Evolutionary conservation across 208 protist genomes (phyloP).

Genomic region (Pavlovales sp.): DNA sequence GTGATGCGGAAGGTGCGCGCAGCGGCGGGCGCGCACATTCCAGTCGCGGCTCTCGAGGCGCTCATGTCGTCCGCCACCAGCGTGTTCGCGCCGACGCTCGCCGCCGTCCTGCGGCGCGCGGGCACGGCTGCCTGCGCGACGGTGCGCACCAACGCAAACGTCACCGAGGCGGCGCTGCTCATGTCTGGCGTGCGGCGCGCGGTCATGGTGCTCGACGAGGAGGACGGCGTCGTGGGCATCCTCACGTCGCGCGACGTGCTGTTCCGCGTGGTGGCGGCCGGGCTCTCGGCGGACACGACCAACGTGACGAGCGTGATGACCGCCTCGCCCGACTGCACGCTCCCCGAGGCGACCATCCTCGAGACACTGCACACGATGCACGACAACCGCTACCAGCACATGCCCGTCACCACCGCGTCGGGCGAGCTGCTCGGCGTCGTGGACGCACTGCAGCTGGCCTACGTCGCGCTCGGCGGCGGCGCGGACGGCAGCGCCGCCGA

Average conservation of each 20-base stretch:
- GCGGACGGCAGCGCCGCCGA: neutral
- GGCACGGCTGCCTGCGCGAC: too few relatives aligned
- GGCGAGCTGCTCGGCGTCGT: constrained; percentile 9
- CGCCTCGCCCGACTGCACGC: neutral
- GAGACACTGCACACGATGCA: constrained; percentile 20
- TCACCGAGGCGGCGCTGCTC: neutral
- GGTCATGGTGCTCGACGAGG: neutral
- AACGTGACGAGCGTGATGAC: constrained; percentile 16
- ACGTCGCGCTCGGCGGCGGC: neutral
- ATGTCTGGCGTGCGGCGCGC: neutral
- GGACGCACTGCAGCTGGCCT: constrained; percentile 11
- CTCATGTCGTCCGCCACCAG: neutral
- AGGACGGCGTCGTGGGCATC: constrained; percentile 1
- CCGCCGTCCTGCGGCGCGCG: neutral
- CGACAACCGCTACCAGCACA: neutral
- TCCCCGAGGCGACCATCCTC: neutral
- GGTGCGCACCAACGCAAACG: neutral
- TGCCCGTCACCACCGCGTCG: neutral
- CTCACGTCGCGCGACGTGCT: neutral
- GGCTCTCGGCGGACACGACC: neutral
- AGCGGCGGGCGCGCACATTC: neutral
- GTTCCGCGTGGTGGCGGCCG: neutral
- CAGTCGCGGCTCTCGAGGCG: neutral
- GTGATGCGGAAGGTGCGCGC: too few relatives aligned
- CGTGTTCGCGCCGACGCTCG: constrained; percentile 2